Evolutionary conservation across 75 land plant species (phyloP).

Genomic region (Larix kaempferi): DNA sequence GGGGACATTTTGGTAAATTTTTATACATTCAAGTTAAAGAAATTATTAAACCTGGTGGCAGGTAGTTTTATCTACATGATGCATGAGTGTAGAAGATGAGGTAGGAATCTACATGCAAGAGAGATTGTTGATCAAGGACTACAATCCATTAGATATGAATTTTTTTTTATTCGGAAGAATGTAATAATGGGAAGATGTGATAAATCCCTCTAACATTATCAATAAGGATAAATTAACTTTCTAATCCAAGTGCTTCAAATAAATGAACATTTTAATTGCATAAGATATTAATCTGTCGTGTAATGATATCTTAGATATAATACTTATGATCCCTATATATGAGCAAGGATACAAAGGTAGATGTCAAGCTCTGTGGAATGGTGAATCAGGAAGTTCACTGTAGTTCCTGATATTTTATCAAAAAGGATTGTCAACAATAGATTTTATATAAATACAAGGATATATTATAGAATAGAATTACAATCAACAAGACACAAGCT

Average conservation of each 20-base stretch:
- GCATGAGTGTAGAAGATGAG: no score
- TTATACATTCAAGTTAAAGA: no score
- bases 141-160: conserved; percentile 71
- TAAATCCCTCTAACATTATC: conserved; percentile 63
- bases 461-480: not conserved
- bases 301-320: not conserved
- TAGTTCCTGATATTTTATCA: conserved; percentile 60
- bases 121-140: conserved; percentile 82
- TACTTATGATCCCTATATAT: conserved; percentile 62
- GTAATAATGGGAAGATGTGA: conserved; percentile 92
- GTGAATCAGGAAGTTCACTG: conserved; percentile 93
- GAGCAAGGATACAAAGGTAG: conserved; percentile 95
- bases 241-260: not conserved
- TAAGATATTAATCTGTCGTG: not conserved
- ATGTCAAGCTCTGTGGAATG: conserved; percentile 99
- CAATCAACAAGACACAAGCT: not conserved
- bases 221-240: no score
- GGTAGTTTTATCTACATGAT: not conserved
- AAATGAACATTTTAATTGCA: not conserved
- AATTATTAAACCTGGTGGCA: no score
- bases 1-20: no score
- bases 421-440: not conserved
- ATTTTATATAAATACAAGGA: not conserved
- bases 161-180: conserved; percentile 96
- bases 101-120: conserved; percentile 65